Percentiles rank a stretch among this genome's conserved stretches.
Evolutionary conservation across 2,329 filamentous ascomycete species (phyloP).

Genomic region (Epichloe amarillans): DNA sequence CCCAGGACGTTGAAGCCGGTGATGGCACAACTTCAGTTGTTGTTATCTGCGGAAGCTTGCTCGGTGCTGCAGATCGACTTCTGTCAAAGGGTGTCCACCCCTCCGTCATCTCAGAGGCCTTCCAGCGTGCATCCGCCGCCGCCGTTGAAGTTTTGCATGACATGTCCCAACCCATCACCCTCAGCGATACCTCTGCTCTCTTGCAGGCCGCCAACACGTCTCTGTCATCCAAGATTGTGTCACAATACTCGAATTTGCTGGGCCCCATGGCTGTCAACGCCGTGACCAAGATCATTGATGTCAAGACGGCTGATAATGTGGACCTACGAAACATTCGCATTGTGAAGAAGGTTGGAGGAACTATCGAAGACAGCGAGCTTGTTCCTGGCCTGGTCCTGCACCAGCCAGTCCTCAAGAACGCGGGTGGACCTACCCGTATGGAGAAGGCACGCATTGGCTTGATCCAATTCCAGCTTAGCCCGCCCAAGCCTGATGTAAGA

Average conservation of each 20-base stretch:
- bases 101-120: slow-evolving; percentile 92
- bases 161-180: slow-evolving; percentile 88
- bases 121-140: slow-evolving; percentile 84
- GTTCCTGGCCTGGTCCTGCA: slow-evolving; percentile 87
- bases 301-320: slow-evolving; percentile 91
- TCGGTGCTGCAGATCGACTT: slow-evolving; percentile 85
- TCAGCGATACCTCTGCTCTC: slow-evolving; percentile 77
- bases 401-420: slow-evolving; percentile 87
- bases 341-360: slow-evolving; percentile 93
- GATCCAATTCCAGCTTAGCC: slow-evolving; percentile 97
- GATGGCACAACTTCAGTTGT: slow-evolving; percentile 98
- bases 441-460: slow-evolving; percentile 96
- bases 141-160: slow-evolving; percentile 83
- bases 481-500: slow-evolving; percentile 85
- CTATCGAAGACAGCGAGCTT: slow-evolving; percentile 96
- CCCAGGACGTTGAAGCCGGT: slow-evolving; percentile 95
- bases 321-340: slow-evolving; percentile 94
- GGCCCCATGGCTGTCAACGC: slow-evolving; percentile 98
- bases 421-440: slow-evolving; percentile 79
- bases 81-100: slow-evolving; percentile 86
- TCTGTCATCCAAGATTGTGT: slow-evolving; percentile 95
- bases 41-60: slow-evolving; percentile 88
- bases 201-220: slow-evolving; percentile 96
- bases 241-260: slow-evolving; percentile 86
- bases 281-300: slow-evolving; percentile 88